Conservation (phyloP, 176 grass and related monocot species). For the Olyra latifolia region DNA sequence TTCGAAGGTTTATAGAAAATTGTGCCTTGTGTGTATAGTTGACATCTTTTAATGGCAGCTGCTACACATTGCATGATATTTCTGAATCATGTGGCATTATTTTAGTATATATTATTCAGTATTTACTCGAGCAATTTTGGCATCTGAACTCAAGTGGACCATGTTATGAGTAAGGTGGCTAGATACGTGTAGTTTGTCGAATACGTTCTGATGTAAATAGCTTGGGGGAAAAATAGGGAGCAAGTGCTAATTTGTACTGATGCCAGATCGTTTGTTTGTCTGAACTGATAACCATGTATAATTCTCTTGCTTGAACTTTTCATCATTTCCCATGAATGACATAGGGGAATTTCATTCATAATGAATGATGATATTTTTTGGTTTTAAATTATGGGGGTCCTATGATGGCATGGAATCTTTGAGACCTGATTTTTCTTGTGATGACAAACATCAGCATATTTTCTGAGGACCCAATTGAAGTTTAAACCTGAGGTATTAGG, state of each 20-base stretch:
- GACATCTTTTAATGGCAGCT: background rate
- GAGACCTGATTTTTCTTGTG: constrained; percentile 36
- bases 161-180: background rate
- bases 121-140: background rate
- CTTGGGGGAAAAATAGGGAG: background rate
- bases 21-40: background rate
- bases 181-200: background rate
- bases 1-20: background rate
- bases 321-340: background rate
- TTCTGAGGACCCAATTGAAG: background rate
- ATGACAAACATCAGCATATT: constrained; percentile 37
- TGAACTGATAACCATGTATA: background rate
- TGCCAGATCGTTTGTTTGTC: background rate
- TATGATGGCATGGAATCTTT: constrained; percentile 41
- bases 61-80: background rate
- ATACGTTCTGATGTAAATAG: background rate
- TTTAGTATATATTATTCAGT: background rate
- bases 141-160: background rate
- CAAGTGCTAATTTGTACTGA: background rate
- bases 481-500: background rate
- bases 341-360: background rate
- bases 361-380: background rate
- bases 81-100: background rate
- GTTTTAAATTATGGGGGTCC: background rate
- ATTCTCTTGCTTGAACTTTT: background rate